Evolutionary conservation across 2,329 filamentous ascomycete species (phyloP).

Genomic region (Calonectria montana): DNA sequence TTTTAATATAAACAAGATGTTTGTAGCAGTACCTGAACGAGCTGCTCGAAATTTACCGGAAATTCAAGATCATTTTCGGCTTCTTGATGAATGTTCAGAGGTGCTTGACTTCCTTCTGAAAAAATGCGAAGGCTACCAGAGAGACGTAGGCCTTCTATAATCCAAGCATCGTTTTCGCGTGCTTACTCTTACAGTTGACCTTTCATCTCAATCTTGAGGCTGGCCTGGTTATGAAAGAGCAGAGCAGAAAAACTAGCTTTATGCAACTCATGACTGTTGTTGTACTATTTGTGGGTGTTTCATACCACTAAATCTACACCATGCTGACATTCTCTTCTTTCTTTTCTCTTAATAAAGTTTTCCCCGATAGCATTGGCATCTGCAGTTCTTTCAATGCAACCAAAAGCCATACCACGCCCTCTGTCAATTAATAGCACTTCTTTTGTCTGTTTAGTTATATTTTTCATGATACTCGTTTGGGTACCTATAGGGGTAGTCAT

Average conservation of each 20-base stretch:
- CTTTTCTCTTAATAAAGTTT: background rate
- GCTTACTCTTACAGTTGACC: background rate
- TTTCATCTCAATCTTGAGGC: background rate
- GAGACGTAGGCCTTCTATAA: background rate
- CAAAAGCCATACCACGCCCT: background rate
- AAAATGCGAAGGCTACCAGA: background rate
- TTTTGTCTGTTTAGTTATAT: background rate
- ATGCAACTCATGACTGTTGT: background rate
- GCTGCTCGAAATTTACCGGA: background rate
- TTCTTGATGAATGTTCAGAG: background rate
- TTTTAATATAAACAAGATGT: background rate
- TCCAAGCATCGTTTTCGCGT: background rate
- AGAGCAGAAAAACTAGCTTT: background rate
- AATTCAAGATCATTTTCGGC: background rate
- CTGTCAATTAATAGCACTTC: background rate
- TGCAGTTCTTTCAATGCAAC: background rate
- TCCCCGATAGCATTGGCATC: background rate
- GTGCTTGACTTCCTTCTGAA: background rate
- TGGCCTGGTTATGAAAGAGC: background rate
- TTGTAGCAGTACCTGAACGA: too few species aligned
- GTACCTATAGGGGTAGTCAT: background rate
- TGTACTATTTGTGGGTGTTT: background rate
- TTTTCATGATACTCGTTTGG: background rate
- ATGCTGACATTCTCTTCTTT: background rate
- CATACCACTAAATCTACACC: fast-evolving